Evolutionary conservation across 164 flowering plant species (phyloP).

Genomic region (Platanus orientalis): DNA sequence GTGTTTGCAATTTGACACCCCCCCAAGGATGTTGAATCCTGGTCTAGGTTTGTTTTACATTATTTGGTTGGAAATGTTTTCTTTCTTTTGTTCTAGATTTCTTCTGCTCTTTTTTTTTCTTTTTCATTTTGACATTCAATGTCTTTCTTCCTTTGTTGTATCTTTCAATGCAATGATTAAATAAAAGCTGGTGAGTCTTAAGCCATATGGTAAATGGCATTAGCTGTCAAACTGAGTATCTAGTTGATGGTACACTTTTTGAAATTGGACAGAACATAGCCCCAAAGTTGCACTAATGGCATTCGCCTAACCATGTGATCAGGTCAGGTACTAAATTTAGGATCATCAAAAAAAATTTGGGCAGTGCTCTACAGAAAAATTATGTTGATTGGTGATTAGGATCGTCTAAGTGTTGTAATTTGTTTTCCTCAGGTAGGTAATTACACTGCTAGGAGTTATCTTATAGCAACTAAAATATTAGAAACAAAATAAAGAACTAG

Average conservation of each 20-base stretch:
- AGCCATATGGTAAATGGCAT: not conserved
- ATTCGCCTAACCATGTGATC: not conserved
- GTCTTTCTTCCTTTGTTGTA: not conserved
- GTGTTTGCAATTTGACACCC: not conserved
- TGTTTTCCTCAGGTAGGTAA: not conserved
- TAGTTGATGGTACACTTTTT: too few relatives aligned
- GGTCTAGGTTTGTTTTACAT: not conserved
- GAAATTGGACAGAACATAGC: too few relatives aligned
- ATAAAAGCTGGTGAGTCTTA: not conserved
- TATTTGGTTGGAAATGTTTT: not conserved
- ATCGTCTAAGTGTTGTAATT: not conserved
- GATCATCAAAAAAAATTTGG: not conserved
- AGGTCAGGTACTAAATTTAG: too few relatives aligned
- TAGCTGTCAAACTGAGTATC: not conserved
- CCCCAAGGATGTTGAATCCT: not conserved
- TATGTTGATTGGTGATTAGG: not conserved
- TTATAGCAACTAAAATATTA: too few relatives aligned
- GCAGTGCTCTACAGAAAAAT: not conserved
- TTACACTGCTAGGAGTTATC: not conserved
- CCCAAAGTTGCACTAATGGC: not conserved
- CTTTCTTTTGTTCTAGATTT: too few relatives aligned
- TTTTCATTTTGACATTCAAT: not conserved
- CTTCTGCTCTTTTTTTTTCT: too few relatives aligned
- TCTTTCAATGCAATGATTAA: not conserved
- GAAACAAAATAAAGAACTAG: not conserved